These are phyloP conservation scores for Diaporthe capsici DNA, from an alignment of 2,329 filamentous ascomycete species.

Conservation along the genomic window DNA sequence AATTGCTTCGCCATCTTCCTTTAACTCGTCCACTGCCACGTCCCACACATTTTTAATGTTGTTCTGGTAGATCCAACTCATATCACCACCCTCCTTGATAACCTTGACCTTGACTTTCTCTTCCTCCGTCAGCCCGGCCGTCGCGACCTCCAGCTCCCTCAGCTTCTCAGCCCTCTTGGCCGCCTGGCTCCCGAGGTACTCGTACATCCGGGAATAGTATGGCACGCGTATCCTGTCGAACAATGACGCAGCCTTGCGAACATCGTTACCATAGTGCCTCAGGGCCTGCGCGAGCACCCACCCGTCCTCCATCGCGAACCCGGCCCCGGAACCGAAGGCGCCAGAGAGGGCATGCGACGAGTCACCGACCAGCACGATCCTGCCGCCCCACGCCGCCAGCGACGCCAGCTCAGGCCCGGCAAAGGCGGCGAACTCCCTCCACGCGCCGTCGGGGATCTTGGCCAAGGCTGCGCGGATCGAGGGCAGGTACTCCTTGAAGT, in stretches of 20 bases:
- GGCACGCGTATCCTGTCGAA: conserved; percentile 49
- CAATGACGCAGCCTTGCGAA: conserved; percentile 44
- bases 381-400: conserved; percentile 49
- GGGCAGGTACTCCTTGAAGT: conserved; percentile 50
- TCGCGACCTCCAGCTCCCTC: conserved; percentile 35
- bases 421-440: conserved; percentile 49
- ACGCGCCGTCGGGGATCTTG: conserved; percentile 32
- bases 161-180: conserved; percentile 37
- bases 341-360: conserved; percentile 68
- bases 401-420: conserved; percentile 49
- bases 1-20: not conserved
- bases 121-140: conserved; percentile 37
- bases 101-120: conserved; percentile 41
- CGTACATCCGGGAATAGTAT: conserved; percentile 50
- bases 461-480: conserved; percentile 29
- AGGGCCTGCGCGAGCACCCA: conserved; percentile 49
- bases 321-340: conserved; percentile 56
- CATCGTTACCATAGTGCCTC: conserved; percentile 46
- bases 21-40: conserved; percentile 22
- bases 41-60: conserved; percentile 42
- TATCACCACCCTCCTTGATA: conserved; percentile 39
- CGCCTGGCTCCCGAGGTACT: conserved; percentile 30
- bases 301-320: conserved; percentile 54
- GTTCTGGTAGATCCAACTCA: conserved; percentile 44
- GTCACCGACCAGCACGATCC: conserved; percentile 67